phyloP scores from a whole-genome alignment of 176 grass and related monocot genomes.

The Oryza glumipatula region DNA sequence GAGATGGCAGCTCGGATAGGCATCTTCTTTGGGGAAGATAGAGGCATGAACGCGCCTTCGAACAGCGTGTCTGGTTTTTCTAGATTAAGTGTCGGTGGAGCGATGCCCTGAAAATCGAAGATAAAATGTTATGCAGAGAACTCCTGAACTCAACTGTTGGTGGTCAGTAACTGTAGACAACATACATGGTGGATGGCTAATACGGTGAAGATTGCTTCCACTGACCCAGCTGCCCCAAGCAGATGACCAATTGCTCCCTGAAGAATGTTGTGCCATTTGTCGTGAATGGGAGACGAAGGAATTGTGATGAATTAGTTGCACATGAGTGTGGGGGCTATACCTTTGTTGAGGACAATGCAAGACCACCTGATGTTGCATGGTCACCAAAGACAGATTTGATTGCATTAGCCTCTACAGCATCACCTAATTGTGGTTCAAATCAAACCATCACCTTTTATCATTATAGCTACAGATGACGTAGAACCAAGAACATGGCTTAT shows the following conservation, averaged over 20 bases:
- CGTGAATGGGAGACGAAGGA: neutral
- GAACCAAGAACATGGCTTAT: neutral
- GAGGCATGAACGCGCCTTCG: constrained; percentile 59
- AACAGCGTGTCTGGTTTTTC: constrained; percentile 63
- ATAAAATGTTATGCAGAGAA: neutral
- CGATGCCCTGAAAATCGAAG: constrained; percentile 53
- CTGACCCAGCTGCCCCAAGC: constrained; percentile 83
- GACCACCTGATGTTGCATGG: constrained; percentile 68
- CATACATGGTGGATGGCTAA: constrained; percentile 83
- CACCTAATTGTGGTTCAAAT: constrained; percentile 55
- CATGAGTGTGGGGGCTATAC: constrained; percentile 46
- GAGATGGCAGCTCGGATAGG: constrained; percentile 73
- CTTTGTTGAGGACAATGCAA: constrained; percentile 91
- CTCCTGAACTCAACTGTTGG: neutral
- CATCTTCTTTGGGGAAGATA: constrained; percentile 61
- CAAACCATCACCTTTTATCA: neutral
- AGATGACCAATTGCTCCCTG: constrained; percentile 94
- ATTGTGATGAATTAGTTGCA: neutral
- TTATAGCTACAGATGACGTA: constrained; percentile 11
- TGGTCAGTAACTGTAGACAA: neutral
- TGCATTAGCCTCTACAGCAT: constrained; percentile 76
- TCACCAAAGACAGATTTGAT: constrained; percentile 74
- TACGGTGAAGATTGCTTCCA: constrained; percentile 88
- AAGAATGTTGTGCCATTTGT: neutral
- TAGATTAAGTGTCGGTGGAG: constrained; percentile 80